Evolutionary conservation across 805 yeast genomes (phyloP), one percentile per base, ranked within the genome.

Genomic region (Limtongia smithiae): DNA sequence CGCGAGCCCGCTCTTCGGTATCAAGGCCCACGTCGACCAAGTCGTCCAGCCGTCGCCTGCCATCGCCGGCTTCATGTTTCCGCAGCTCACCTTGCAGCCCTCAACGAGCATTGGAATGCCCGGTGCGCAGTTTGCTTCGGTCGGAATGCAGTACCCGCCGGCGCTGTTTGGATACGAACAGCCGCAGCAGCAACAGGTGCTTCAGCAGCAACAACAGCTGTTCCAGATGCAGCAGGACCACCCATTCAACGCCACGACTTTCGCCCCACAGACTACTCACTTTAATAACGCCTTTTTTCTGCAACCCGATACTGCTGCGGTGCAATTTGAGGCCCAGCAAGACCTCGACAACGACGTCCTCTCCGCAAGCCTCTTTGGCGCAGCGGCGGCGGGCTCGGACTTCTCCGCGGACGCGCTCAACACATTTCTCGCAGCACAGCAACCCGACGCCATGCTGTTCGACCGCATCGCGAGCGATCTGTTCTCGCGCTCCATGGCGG

Each of bases 161-260:
- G 61, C 46, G 45, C 57, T 52, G 15, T 57, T 44, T 40, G 47
- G 37, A 30, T 58, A 44, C 31, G 50, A 49, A 30, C 61, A 45
- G 20, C 49, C 48, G n/a, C 65, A 62, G 25, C 45, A 45, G 15
- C 59, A 57, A 50, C 66, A 60, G 54, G 51, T 61, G 57, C 65
- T 65, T 14, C 62, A 63, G 20, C 42, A 31, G 50, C 53, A 46
- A 18, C 38, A 42, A 25, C 28, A 7, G 9, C 28, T 6, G 28
- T n/a, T n/a, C n/a, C n/a, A n/a, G n/a, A 30, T 30, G 14, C 33
- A n/a, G 12, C 12, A 12, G 14, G n/a, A 33, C 37, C 7, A 7
- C n/a, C 37, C 20, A 9, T 14, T 17, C 37, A 7, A 7, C 37
- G n/a, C n/a, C n/a, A n/a, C n/a, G n/a, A n/a, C n/a, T n/a, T n/a